These are phyloP conservation scores for Groenewaldozyma salmanticensis DNA, from an alignment of 805 yeast genomes.

Conservation along the genomic window DNA sequence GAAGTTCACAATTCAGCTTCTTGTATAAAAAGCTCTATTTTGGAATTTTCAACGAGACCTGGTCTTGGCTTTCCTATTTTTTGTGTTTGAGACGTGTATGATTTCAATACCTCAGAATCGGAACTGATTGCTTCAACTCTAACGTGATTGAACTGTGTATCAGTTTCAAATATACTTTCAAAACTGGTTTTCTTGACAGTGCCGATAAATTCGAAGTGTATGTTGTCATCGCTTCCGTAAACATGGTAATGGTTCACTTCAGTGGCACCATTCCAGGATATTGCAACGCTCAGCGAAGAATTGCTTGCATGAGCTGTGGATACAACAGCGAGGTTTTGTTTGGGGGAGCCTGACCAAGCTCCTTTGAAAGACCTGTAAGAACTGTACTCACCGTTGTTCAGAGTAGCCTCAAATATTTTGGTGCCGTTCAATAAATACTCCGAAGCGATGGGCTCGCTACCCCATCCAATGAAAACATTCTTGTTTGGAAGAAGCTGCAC, in stretches of 20 bases:
- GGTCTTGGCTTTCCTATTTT: too few relatives aligned
- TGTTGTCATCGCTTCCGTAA: constrained; percentile 3
- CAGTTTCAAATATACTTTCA: too few relatives aligned
- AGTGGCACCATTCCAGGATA: constrained; percentile 8
- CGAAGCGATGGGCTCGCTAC: constrained; percentile 1
- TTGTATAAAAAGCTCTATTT: too few relatives aligned
- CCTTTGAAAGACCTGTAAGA: constrained; percentile 6
- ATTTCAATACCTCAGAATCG: too few relatives aligned
- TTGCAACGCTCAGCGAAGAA: neutral
- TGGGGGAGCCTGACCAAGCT: constrained; percentile 1
- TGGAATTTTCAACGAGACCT: too few relatives aligned
- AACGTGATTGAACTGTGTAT: too few relatives aligned
- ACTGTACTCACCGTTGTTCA: neutral
- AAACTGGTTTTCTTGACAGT: neutral
- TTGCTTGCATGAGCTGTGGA: neutral
- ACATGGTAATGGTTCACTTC: neutral
- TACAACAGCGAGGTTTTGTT: constrained; percentile 1
- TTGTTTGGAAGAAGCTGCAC: constrained; percentile 2
- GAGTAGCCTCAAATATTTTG: constrained; percentile 3
- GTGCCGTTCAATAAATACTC: constrained; percentile 2
- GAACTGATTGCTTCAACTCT: too few relatives aligned
- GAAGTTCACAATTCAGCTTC: too few relatives aligned
- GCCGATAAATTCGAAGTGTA: neutral
- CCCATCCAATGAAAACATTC: constrained; percentile 8
- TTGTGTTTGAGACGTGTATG: too few relatives aligned